phyloP scores from a whole-genome alignment of 805 yeast species.

The Komagataella populi region DNA sequence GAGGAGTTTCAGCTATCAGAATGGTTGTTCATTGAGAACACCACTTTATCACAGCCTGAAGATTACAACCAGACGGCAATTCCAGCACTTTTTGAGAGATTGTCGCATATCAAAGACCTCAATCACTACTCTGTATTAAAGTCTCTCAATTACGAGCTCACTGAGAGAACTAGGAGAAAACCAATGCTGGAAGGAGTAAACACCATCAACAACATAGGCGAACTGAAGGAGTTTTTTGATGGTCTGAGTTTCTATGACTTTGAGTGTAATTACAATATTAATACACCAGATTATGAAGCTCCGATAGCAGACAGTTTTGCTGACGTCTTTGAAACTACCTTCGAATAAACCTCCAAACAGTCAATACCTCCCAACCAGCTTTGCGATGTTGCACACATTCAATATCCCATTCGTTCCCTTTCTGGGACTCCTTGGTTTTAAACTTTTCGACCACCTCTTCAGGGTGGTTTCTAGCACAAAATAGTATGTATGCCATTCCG shows the following conservation, averaged over 20 bases:
- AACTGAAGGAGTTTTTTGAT: constrained; percentile 52
- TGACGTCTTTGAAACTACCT: constrained; percentile 33
- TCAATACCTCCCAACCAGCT: constrained; percentile 93
- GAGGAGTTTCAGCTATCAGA: constrained; percentile 72
- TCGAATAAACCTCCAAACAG: constrained; percentile 51
- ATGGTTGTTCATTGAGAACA: constrained; percentile 77
- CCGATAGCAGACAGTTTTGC: constrained; percentile 43
- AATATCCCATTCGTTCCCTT: constrained; percentile 31
- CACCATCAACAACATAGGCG: constrained; percentile 23
- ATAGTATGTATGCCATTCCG: constrained; percentile 80
- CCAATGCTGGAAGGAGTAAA: constrained; percentile 35
- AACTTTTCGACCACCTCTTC: constrained; percentile 37
- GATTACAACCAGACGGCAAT: constrained; percentile 12
- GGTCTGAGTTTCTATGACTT: constrained; percentile 49
- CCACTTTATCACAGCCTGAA: constrained; percentile 15
- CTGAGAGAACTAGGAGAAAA: constrained; percentile 1
- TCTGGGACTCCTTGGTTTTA: constrained; percentile 15
- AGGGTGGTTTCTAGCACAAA: constrained; percentile 87
- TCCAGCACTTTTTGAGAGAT: constrained; percentile 20
- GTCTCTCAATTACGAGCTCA: neutral
- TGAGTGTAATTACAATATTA: constrained; percentile 49
- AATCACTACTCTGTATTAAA: neutral
- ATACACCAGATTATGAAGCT: constrained; percentile 22
- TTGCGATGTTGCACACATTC: constrained; percentile 47
- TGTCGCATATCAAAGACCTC: constrained; percentile 15